These are phyloP conservation scores for Colletotrichum tropicicola DNA, from an alignment of 2,329 filamentous ascomycete genomes.

Conservation along the genomic window DNA sequence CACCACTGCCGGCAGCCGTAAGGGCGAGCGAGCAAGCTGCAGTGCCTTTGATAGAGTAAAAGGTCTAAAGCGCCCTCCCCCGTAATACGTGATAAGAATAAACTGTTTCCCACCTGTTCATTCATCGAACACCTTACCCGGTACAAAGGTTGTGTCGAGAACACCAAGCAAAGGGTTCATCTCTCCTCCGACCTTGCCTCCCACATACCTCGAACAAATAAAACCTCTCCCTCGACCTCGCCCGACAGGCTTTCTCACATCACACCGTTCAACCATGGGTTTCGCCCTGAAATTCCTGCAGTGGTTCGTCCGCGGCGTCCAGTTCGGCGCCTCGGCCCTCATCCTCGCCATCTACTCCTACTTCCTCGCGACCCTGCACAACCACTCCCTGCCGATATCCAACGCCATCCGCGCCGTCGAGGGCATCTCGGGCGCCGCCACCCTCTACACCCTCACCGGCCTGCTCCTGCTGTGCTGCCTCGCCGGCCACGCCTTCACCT, in stretches of 20 bases:
- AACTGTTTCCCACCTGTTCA: not conserved
- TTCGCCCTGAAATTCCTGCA: slow-evolving; percentile 72
- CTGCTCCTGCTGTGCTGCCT: slow-evolving; percentile 81
- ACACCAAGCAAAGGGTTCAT: not conserved
- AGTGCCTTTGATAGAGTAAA: too few species aligned
- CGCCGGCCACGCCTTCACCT: slow-evolving; percentile 78
- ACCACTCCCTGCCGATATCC: slow-evolving; percentile 70
- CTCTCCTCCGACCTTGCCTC: not conserved
- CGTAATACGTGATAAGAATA: not conserved
- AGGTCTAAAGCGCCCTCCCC: slow-evolving; percentile 13
- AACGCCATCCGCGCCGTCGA: slow-evolving; percentile 77
- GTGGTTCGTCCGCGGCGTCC: slow-evolving; percentile 76
- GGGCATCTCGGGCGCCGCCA: slow-evolving; percentile 78
- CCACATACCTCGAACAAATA: not conserved
- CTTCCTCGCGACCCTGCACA: slow-evolving; percentile 78
- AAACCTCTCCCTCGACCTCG: too few species aligned
- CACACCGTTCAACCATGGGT: not conserved
- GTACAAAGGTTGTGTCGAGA: not conserved
- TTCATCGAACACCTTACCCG: not conserved
- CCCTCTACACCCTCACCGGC: slow-evolving; percentile 79
- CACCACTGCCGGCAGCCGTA: slow-evolving; percentile 3
- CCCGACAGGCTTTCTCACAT: too few species aligned
- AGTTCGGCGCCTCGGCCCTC: slow-evolving; percentile 77
- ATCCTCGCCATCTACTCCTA: slow-evolving; percentile 85
- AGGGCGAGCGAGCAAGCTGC: not conserved